Evolutionary conservation across 2,329 filamentous ascomycete species (phyloP).

Genomic region (Tolypocladium paradoxum): DNA sequence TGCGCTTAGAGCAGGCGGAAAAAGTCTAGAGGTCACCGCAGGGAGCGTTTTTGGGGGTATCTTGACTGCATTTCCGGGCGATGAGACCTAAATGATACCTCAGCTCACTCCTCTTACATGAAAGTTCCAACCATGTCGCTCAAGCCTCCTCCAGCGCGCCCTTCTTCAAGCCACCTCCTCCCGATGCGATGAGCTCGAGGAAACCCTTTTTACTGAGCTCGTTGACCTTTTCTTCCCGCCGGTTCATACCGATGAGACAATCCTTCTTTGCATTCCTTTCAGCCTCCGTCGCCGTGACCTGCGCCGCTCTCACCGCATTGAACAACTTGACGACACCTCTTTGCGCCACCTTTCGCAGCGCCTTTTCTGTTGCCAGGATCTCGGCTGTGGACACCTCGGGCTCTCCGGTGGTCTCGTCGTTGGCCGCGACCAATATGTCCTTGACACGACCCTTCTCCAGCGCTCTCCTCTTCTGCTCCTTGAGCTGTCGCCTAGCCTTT

Average conservation of each 20-base stretch:
- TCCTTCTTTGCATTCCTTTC: slow-evolving; percentile 57
- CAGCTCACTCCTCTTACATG: slow-evolving; percentile 16
- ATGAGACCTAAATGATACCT: slow-evolving; percentile 4
- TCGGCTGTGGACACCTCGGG: slow-evolving; percentile 37
- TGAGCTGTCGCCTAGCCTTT: slow-evolving; percentile 68
- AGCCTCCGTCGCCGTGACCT: slow-evolving; percentile 76
- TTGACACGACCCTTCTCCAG: slow-evolving; percentile 79
- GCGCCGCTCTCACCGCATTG: slow-evolving; percentile 86
- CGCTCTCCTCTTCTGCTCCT: slow-evolving; percentile 68
- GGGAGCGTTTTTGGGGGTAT: slow-evolving; percentile 3
- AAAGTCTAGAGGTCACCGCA: not conserved
- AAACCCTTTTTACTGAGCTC: slow-evolving; percentile 98
- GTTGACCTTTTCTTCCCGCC: slow-evolving; percentile 77
- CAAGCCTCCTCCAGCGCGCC: slow-evolving; percentile 44
- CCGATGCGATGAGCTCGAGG: slow-evolving; percentile 71
- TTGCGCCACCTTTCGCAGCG: slow-evolving; percentile 78
- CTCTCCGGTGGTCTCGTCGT: slow-evolving; percentile 37
- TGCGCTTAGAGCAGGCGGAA: not conserved
- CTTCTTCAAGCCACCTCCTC: slow-evolving; percentile 49
- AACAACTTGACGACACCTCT: slow-evolving; percentile 93
- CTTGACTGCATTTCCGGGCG: slow-evolving; percentile 5
- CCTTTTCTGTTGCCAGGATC: slow-evolving; percentile 62
- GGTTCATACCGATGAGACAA: slow-evolving; percentile 66
- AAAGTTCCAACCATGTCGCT: not conserved
- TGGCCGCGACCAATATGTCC: slow-evolving; percentile 63